phyloP scores from a whole-genome alignment of 2,329 filamentous ascomycete genomes.

The Neofusicoccum cordaticola region DNA sequence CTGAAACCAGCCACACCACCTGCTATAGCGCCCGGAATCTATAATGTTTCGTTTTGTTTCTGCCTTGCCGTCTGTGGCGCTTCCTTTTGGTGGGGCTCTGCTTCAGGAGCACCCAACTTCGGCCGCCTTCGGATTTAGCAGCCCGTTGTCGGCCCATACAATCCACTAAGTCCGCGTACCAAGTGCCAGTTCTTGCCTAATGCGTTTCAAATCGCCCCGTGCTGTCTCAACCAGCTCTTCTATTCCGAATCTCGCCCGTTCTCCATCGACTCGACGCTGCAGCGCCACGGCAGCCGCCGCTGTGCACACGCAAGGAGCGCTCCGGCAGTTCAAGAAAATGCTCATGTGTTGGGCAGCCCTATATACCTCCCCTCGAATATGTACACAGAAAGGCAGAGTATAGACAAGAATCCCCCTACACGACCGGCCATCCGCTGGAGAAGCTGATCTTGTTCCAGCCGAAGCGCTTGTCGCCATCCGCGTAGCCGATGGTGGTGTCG shows the following conservation, averaged over 20 bases:
- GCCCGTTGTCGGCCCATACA: neutral
- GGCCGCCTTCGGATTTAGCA: neutral
- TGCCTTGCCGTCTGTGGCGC: neutral
- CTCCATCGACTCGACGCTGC: too few species aligned
- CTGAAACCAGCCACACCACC: neutral
- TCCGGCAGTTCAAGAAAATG: neutral
- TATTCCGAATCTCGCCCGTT: too few species aligned
- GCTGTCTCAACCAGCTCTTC: too few species aligned
- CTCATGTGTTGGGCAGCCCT: neutral
- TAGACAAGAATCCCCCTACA: slow-evolving; percentile 22
- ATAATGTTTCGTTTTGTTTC: neutral
- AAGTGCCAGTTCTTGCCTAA: too few species aligned
- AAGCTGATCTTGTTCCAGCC: slow-evolving; percentile 53
- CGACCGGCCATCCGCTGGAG: slow-evolving; percentile 50
- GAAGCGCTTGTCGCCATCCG: slow-evolving; percentile 51
- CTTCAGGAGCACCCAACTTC: neutral
- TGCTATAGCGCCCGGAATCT: neutral
- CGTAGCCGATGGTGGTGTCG: slow-evolving; percentile 53
- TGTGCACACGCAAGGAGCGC: neutral
- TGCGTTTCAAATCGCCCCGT: too few species aligned
- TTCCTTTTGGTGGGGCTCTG: neutral
- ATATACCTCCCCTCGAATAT: neutral
- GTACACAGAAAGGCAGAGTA: neutral
- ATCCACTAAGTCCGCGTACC: too few species aligned
- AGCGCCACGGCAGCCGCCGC: too few species aligned